Base-by-base conservation (phyloP, 2,329 filamentous ascomycete species). In the Xylaria sp. region DNA sequence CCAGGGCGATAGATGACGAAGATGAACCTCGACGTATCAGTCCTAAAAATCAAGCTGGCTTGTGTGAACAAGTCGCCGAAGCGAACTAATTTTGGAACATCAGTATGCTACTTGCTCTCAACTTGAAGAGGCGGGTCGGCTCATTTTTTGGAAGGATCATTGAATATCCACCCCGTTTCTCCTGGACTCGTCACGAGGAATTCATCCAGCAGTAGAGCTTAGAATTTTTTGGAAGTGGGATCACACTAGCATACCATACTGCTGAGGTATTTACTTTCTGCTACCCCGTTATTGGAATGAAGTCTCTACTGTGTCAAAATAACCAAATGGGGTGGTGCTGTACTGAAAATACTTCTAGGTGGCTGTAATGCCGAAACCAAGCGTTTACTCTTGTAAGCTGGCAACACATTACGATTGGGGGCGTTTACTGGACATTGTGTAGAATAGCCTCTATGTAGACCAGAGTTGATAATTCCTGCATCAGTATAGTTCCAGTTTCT, bases 1-100 rank as follows among this genome's bases (percentile, higher is more conserved):
- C 78, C n/a, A 84, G 82, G 70, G 82, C 75, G 9, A 82, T 85
- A 18, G 85, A 85, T 48, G 82, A 84, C 23, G 83, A 86, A 59
- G 82, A 86, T 51, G 83, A 86, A 68, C 80, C 82, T 41, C 79
- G 79, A 13, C 78, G 79, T 31, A 72, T 67, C n/a, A 83, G 80
- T 64, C 80, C 81, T 8, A 75, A 72, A 43, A 61, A 76, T 36
- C 73, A 72, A 60, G 71, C 72, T 55, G 72, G 67, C 13, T 65
- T 75, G 5, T 73, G 67, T 7, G 73, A 74, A 20, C 70, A 71
- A 33, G 66, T 72, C 8, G 67, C 41, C 23, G 70, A 72, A 48
- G 51, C 46, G 2, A 71, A 72, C n/a, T 77, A 58, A 74, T 64
- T 41, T 61, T 10, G 46, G 52, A 28, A 61, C 18, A 57, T 15